Conservation (phyloP, 768 basidiomycete species). For the Suillus subluteus region DNA sequence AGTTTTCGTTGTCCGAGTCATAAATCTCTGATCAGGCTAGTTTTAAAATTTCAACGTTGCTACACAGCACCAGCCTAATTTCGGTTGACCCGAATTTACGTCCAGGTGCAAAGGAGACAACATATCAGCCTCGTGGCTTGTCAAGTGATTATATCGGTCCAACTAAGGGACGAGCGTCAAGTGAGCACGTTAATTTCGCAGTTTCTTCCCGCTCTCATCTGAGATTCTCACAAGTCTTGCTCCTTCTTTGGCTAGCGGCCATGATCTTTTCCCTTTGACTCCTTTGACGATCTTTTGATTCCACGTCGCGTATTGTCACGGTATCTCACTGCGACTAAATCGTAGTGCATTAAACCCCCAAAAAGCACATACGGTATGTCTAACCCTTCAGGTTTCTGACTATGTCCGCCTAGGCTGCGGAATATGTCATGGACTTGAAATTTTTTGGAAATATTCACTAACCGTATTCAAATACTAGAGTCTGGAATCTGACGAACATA, state of each 20-base stretch:
- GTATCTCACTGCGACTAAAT: background rate
- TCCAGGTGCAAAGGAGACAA: background rate
- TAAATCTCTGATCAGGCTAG: background rate
- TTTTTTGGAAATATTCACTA: conserved; percentile 11
- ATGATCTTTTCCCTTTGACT: conserved; percentile 15
- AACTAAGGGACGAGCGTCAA: conserved; percentile 23
- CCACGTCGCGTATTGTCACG: background rate
- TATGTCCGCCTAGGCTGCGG: conserved; percentile 10
- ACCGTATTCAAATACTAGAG: conserved; percentile 20
- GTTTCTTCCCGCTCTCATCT: conserved; percentile 3
- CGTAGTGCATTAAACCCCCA: conserved; percentile 12
- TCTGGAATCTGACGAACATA: conserved; percentile 26
- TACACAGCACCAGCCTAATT: conserved; percentile 3
- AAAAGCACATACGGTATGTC: conserved; percentile 32
- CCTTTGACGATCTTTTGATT: conserved; percentile 16
- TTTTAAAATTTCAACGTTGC: background rate
- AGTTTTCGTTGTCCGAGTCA: background rate
- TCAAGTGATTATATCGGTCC: conserved; percentile 9
- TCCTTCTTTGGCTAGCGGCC: conserved; percentile 23
- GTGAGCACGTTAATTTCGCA: conserved; percentile 13
- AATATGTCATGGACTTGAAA: conserved; percentile 10
- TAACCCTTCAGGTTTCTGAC: conserved; percentile 6
- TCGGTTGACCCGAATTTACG: conserved; percentile 8
- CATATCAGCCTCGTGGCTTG: conserved; percentile 10
- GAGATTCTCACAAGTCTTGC: background rate